Conservation (phyloP, 73 alveolate genomes). For the Urostyla sp. region DNA sequence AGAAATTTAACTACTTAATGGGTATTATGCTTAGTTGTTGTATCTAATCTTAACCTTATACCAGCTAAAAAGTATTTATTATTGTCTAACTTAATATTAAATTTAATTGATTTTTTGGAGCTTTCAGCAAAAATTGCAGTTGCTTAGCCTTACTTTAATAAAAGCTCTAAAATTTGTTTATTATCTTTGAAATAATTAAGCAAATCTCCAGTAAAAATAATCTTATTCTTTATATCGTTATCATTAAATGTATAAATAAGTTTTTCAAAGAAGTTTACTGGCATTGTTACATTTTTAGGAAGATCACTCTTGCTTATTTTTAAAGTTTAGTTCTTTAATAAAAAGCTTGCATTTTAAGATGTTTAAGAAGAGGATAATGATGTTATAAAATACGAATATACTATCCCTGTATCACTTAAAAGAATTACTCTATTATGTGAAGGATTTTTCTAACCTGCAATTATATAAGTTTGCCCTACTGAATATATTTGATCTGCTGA, state of each 20-base stretch:
- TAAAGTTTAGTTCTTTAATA: too few species aligned
- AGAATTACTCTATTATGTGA: too few species aligned
- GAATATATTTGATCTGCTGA: too few species aligned
- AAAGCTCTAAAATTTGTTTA: conserved; percentile 16
- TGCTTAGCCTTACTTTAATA: background rate
- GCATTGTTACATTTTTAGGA: conserved; percentile 60
- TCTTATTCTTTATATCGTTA: conserved; percentile 5
- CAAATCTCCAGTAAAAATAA: conserved; percentile 35
- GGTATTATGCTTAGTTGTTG: conserved; percentile 1
- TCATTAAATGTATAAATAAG: conserved; percentile 16
- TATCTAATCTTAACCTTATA: conserved; percentile 38
- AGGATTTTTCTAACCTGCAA: too few species aligned
- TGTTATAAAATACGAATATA: too few species aligned
- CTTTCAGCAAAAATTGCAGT: conserved; percentile 5
- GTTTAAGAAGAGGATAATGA: too few species aligned
- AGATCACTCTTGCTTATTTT: conserved; percentile 30
- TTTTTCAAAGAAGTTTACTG: conserved; percentile 61
- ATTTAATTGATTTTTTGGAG: conserved; percentile 25
- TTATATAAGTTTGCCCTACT: too few species aligned
- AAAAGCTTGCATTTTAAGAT: too few species aligned
- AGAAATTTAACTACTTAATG: background rate
- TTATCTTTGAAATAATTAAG: conserved; percentile 10
- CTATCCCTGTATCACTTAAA: too few species aligned
- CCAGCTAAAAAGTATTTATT: conserved; percentile 39
- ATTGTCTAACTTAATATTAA: conserved; percentile 21